Evolutionary conservation across 192 early-diverging fungal genomes (phyloP).

Genomic region (Backusella tuberculispora): DNA sequence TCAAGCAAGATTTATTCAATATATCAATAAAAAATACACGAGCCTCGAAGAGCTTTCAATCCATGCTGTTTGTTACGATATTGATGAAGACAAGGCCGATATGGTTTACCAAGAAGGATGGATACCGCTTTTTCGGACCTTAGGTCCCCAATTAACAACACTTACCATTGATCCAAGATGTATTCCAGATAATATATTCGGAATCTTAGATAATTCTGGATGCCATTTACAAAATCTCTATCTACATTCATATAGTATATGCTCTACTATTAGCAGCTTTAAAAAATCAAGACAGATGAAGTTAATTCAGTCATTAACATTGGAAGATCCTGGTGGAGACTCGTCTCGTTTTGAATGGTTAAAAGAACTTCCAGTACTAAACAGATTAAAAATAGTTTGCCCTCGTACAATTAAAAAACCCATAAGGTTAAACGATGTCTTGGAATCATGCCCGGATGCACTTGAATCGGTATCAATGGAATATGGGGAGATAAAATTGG

Average conservation of each 20-base stretch:
- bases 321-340: not conserved
- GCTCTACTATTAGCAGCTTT: not conserved
- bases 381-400: not conserved
- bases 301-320: not conserved
- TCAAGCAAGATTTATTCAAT: not conserved
- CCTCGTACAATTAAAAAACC: not conserved
- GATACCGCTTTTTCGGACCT: not conserved
- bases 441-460: not conserved
- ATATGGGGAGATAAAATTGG: not conserved
- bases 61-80: not conserved
- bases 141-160: not conserved
- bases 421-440: not conserved
- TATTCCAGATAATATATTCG: not conserved
- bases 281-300: not conserved
- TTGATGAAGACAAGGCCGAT: not conserved
- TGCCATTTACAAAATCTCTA: not conserved
- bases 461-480: not conserved
- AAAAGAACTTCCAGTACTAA: not conserved
- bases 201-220: not conserved
- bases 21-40: not conserved
- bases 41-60: not conserved
- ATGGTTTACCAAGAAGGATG: not conserved
- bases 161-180: not conserved
- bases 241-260: not conserved
- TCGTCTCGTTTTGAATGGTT: not conserved